phyloP scores from a whole-genome alignment of 75 land plant genomes.

The Picea glauca region DNA sequence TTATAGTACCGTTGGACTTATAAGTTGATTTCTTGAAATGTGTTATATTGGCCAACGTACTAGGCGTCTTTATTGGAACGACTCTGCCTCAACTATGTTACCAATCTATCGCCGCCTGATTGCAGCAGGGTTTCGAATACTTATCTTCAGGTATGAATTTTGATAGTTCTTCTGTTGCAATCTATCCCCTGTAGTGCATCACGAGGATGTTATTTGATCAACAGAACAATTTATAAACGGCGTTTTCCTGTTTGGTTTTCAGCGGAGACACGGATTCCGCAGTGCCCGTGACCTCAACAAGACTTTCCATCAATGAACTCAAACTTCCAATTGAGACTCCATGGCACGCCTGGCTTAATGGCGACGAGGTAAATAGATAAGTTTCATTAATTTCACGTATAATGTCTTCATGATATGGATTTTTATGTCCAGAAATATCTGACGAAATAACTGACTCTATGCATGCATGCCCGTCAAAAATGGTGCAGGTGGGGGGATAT shows the following conservation, averaged over 20 bases:
- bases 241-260: neutral
- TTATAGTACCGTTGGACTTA: neutral
- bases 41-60: slow-evolving; percentile 38
- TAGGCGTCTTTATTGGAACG: slow-evolving; percentile 29
- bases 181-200: slow-evolving; percentile 26
- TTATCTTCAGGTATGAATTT: neutral
- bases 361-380: neutral
- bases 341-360: slow-evolving; percentile 37
- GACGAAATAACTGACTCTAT: too few species aligned
- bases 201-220: too few species aligned
- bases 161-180: slow-evolving; percentile 21
- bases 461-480: neutral
- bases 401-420: slow-evolving; percentile 4
- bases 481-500: slow-evolving; percentile 51
- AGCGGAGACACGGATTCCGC: slow-evolving; percentile 58
- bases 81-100: slow-evolving; percentile 58
- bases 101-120: slow-evolving; percentile 80
- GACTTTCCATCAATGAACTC: slow-evolving; percentile 19
- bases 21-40: slow-evolving; percentile 18
- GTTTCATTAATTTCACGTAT: neutral
- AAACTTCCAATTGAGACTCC: slow-evolving; percentile 21
- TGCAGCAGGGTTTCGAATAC: slow-evolving; percentile 61
- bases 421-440: slow-evolving; percentile 19
- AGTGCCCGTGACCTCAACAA: slow-evolving; percentile 38
- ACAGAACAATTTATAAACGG: neutral